Percentiles rank a stretch among this genome's conserved stretches.
phyloP scores from a whole-genome alignment of 495 filamentous ascomycete genomes.

The Penicillium canescens region DNA sequence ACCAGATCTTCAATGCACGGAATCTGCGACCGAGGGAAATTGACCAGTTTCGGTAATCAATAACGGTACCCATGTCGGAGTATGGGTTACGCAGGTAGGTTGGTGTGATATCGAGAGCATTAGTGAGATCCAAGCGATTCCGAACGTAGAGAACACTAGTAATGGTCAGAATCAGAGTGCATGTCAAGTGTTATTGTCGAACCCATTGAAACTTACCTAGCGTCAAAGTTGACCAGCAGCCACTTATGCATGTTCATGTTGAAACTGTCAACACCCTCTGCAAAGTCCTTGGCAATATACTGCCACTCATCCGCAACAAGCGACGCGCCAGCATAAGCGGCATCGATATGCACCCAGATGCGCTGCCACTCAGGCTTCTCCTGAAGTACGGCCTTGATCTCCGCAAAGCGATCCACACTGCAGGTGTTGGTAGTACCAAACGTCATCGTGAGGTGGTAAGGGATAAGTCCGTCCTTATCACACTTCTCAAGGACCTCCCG shows the following conservation, averaged over 20 bases:
- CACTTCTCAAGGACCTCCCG: constrained; percentile 60
- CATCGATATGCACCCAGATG: constrained; percentile 96
- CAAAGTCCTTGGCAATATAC: constrained; percentile 62
- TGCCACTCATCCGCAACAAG: constrained; percentile 81
- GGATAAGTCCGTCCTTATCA: constrained; percentile 65
- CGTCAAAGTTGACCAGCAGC: constrained; percentile 94
- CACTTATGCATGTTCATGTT: constrained; percentile 98
- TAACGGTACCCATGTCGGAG: constrained; percentile 81
- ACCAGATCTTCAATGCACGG: constrained; percentile 93
- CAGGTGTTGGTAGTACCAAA: constrained; percentile 89
- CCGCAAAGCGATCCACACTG: constrained; percentile 76
- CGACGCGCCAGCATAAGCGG: constrained; percentile 87
- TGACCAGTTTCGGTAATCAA: constrained; percentile 98
- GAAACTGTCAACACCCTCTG: constrained; percentile 75
- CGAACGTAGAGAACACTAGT: constrained; percentile 73
- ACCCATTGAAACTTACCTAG: constrained; percentile 43
- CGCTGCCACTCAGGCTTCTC: constrained; percentile 58
- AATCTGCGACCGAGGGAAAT: constrained; percentile 95
- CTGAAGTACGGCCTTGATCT: constrained; percentile 63
- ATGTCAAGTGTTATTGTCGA: background rate
- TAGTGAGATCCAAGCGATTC: constrained; percentile 70
- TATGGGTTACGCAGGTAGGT: constrained; percentile 80
- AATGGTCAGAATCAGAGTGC: background rate
- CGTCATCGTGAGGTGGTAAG: constrained; percentile 84
- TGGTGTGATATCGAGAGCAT: constrained; percentile 79